Conservation (phyloP, 768 basidiomycete species). For the Tulasnella sp. region DNA sequence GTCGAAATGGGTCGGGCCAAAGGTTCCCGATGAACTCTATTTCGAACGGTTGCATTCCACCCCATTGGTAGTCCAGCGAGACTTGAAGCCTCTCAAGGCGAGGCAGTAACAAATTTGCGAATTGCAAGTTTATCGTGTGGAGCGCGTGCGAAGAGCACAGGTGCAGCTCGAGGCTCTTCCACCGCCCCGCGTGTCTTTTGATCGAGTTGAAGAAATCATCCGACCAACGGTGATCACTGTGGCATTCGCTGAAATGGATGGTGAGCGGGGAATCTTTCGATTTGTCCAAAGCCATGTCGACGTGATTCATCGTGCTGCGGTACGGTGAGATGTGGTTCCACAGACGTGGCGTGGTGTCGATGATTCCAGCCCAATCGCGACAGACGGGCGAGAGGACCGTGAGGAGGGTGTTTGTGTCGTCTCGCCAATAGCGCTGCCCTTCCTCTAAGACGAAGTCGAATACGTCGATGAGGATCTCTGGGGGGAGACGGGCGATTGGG, state of each 20-base stretch:
- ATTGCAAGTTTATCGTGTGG: not conserved
- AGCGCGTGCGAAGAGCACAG: not conserved
- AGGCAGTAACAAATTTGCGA: not conserved
- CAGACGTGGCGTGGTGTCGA: not conserved
- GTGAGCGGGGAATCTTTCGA: not conserved
- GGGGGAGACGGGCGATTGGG: not conserved
- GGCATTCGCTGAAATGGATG: not conserved
- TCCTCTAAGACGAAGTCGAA: not conserved
- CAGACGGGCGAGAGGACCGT: not conserved
- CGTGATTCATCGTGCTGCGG: not conserved
- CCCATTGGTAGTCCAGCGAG: not conserved
- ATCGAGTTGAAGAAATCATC: not conserved
- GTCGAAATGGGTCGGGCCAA: not conserved
- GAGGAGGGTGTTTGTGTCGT: not conserved
- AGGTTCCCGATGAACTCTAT: not conserved
- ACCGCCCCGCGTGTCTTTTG: not conserved
- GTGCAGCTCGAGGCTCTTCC: not conserved
- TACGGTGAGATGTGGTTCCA: not conserved
- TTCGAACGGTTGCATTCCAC: too few species aligned
- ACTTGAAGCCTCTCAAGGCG: not conserved
- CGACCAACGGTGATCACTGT: not conserved
- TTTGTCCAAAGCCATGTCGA: not conserved
- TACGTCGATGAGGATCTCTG: not conserved
- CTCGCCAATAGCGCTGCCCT: not conserved
- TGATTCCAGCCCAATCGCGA: not conserved